phyloP scores from a whole-genome alignment of 306 rosid species.

The Vicia faba region DNA sequence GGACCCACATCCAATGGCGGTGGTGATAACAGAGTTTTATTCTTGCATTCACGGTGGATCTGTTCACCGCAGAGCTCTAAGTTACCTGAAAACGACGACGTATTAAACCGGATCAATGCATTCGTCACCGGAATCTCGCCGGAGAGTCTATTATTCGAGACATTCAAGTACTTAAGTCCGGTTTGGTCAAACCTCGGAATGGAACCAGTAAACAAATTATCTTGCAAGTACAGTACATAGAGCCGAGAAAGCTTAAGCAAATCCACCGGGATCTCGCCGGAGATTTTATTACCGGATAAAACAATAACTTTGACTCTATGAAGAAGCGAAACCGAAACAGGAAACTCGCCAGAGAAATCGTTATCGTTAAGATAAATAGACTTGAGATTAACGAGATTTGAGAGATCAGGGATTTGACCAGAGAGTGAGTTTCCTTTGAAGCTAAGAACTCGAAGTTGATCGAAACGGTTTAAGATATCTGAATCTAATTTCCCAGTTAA shows the following conservation, averaged over 20 bases:
- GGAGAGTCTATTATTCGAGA: slow-evolving; percentile 75
- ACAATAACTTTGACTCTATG: slow-evolving; percentile 78
- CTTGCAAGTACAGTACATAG: slow-evolving; percentile 62
- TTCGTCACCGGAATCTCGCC: slow-evolving; percentile 75
- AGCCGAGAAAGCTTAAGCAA: slow-evolving; percentile 67
- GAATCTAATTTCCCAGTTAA: slow-evolving; percentile 64
- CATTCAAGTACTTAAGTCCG: slow-evolving; percentile 72
- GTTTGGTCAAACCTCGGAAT: slow-evolving; percentile 80
- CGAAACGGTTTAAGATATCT: slow-evolving; percentile 62
- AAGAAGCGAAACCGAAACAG: slow-evolving; percentile 61
- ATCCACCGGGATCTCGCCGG: slow-evolving; percentile 66
- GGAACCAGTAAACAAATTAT: slow-evolving; percentile 61
- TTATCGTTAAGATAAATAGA: slow-evolving; percentile 71
- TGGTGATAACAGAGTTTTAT: slow-evolving; percentile 32
- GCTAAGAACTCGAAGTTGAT: slow-evolving; percentile 91
- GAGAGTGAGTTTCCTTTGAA: slow-evolving; percentile 77
- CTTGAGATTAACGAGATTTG: slow-evolving; percentile 69
- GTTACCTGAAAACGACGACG: slow-evolving; percentile 71
- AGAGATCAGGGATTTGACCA: slow-evolving; percentile 76
- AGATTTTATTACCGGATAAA: slow-evolving; percentile 60
- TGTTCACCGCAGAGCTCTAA: slow-evolving; percentile 65
- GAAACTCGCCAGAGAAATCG: slow-evolving; percentile 79
- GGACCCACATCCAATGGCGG: slow-evolving; percentile 58
- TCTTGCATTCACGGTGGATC: slow-evolving; percentile 44
- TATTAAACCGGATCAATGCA: slow-evolving; percentile 60